These are phyloP conservation scores for Globisporangium camurandrum DNA, from an alignment of 352 stramenopile species.

Conservation along the genomic window DNA sequence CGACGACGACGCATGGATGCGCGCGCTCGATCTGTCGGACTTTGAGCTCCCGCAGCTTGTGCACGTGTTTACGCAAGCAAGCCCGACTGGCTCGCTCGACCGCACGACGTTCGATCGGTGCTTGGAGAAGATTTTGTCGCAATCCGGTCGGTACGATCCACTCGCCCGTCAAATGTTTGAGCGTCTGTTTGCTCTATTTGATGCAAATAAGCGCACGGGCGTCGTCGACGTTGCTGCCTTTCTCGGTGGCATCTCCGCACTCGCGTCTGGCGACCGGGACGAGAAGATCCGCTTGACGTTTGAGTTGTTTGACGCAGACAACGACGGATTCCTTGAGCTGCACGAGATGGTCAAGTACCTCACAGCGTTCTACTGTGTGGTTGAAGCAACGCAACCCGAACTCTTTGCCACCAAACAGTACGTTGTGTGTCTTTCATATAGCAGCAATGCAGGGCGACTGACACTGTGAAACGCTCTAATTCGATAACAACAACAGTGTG, in stretches of 20 bases:
- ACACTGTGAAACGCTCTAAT: neutral
- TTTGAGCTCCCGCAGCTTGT: constrained; percentile 80
- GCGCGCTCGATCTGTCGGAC: constrained; percentile 69
- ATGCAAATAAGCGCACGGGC: constrained; percentile 27
- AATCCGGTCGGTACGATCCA: constrained; percentile 68
- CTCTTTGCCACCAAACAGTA: constrained; percentile 70
- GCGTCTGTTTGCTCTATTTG: constrained; percentile 76
- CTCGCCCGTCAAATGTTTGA: constrained; percentile 68
- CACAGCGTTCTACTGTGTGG: constrained; percentile 76
- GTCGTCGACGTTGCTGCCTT: constrained; percentile 80
- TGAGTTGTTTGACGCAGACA: constrained; percentile 80
- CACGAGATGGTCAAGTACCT: constrained; percentile 87
- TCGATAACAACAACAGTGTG: constrained; percentile 22
- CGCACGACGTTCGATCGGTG: constrained; percentile 56
- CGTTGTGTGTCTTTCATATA: neutral
- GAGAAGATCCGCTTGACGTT: constrained; percentile 84
- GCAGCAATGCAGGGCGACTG: neutral
- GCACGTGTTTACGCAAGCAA: constrained; percentile 77
- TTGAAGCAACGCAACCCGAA: constrained; percentile 54
- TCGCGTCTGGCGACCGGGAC: constrained; percentile 69
- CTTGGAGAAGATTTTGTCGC: constrained; percentile 77
- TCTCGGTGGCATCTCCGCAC: constrained; percentile 73
- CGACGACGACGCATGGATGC: constrained; percentile 31
- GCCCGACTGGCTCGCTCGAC: constrained; percentile 64
- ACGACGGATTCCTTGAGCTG: constrained; percentile 75